Conservation (phyloP, 2,329 filamentous ascomycete genomes). For the Hymenoscyphus scutula region DNA sequence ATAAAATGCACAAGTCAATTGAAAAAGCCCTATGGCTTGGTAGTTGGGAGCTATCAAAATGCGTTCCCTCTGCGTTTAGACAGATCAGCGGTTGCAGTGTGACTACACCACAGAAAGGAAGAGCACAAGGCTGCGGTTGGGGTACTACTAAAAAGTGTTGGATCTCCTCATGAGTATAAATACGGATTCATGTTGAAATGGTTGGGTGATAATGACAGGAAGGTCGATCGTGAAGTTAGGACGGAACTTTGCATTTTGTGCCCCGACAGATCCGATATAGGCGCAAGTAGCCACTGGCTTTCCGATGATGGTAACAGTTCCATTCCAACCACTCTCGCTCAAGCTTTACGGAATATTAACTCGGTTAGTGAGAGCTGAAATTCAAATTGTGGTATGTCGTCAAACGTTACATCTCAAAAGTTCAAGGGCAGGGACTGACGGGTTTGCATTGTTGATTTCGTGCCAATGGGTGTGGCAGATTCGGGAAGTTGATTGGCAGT, state of each 20-base stretch:
- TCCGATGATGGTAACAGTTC: not conserved
- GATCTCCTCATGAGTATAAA: not conserved
- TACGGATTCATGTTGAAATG: not conserved
- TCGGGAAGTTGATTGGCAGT: not conserved
- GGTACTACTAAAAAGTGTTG: not conserved
- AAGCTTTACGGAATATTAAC: constrained; percentile 3
- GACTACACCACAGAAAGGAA: not conserved
- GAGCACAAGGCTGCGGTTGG: not conserved
- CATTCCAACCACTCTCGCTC: not conserved
- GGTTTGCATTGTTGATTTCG: not conserved
- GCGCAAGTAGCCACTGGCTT: not conserved
- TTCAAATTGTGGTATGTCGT: not conserved
- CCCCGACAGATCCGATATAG: not conserved
- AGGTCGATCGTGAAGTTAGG: not conserved
- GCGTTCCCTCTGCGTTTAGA: not conserved
- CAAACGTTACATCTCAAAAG: not conserved
- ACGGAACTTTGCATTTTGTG: constrained; percentile 1
- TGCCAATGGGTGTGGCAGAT: not conserved
- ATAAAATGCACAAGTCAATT: not conserved
- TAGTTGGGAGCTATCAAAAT: not conserved
- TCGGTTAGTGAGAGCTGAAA: not conserved
- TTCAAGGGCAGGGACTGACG: not conserved
- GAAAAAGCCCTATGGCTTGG: not conserved
- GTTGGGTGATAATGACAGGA: not conserved
- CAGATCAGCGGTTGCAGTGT: constrained; percentile 4